Percentiles rank a stretch among this genome's conserved stretches.
phyloP scores from a whole-genome alignment of 495 filamentous ascomycete species.

The Talaromyces trachyspermus region DNA sequence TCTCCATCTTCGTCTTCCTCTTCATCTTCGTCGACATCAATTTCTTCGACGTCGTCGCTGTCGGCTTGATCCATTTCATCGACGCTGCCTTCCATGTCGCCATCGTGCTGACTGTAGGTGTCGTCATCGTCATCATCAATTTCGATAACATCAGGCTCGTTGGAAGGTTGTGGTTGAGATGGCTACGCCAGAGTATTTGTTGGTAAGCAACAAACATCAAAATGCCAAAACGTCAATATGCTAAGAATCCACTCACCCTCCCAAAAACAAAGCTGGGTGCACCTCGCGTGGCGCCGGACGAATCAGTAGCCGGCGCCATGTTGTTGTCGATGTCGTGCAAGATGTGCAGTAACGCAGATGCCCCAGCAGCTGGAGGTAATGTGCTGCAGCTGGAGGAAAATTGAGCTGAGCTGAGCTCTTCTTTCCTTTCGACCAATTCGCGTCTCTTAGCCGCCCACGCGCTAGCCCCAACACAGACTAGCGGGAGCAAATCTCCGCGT shows the following conservation, averaged over 20 bases:
- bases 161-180: constrained; percentile 11
- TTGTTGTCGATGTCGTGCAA: not conserved
- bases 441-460: not conserved
- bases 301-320: constrained; percentile 23
- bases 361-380: not conserved
- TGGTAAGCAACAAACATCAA: too few species aligned
- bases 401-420: not conserved
- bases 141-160: constrained; percentile 32
- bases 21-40: constrained; percentile 22
- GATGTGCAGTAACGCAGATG: not conserved
- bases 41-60: constrained; percentile 6
- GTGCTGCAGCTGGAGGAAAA: not conserved
- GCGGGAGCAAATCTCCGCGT: constrained; percentile 13
- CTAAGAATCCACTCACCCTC: constrained; percentile 18
- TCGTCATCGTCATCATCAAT: constrained; percentile 32
- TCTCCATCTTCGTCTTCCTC: constrained; percentile 18
- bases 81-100: constrained; percentile 2
- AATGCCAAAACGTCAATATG: too few species aligned
- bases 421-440: not conserved
- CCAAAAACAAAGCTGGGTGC: constrained; percentile 18
- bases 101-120: constrained; percentile 15
- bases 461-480: constrained; percentile 25
- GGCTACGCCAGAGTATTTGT: constrained; percentile 13
- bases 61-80: constrained; percentile 17
- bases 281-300: constrained; percentile 11